A percentile compares a stretch with the other conserved stretches of the same genome.
Conservation (phyloP, 2,329 filamentous ascomycete genomes). For the Rhinocladiella mackenziei region DNA sequence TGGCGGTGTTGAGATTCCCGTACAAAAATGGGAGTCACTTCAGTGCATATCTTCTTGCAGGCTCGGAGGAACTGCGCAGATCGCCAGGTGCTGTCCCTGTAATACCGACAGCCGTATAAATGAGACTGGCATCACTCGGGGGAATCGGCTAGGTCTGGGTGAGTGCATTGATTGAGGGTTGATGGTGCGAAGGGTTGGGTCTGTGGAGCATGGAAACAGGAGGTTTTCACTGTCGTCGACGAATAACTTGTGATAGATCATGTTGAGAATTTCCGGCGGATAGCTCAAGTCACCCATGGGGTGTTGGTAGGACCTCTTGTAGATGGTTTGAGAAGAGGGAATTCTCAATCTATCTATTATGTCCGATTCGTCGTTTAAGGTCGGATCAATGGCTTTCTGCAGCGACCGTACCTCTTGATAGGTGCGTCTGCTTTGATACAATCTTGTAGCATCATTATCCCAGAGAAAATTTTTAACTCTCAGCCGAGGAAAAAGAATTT, state of each 20-base stretch:
- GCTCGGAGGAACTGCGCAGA: constrained; percentile 20
- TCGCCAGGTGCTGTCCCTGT: constrained; percentile 7
- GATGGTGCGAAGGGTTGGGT: constrained; percentile 3
- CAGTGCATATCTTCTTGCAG: constrained; percentile 14
- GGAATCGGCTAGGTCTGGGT: background rate
- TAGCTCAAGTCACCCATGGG: constrained; percentile 18
- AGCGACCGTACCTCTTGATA: no score
- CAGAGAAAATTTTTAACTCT: no score
- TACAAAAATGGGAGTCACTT: constrained; percentile 12
- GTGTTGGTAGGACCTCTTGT: no score
- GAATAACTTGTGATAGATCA: constrained; percentile 15
- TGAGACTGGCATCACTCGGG: constrained; percentile 4
- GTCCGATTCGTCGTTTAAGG: background rate
- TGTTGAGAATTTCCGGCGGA: constrained; percentile 16
- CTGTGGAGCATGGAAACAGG: constrained; percentile 13
- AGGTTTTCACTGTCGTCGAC: constrained; percentile 12
- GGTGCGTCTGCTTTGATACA: background rate
- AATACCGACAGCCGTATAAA: constrained; percentile 9
- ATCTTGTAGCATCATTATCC: no score
- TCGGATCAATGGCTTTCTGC: background rate
- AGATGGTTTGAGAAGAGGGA: background rate
- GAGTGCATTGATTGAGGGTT: constrained; percentile 3
- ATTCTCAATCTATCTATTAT: background rate
- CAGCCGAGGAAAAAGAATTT: no score
- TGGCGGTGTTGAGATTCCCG: constrained; percentile 12